These are phyloP conservation scores for Ettlia oleoabundans DNA, from an alignment of 139 green algal genomes.

Conservation along the genomic window DNA sequence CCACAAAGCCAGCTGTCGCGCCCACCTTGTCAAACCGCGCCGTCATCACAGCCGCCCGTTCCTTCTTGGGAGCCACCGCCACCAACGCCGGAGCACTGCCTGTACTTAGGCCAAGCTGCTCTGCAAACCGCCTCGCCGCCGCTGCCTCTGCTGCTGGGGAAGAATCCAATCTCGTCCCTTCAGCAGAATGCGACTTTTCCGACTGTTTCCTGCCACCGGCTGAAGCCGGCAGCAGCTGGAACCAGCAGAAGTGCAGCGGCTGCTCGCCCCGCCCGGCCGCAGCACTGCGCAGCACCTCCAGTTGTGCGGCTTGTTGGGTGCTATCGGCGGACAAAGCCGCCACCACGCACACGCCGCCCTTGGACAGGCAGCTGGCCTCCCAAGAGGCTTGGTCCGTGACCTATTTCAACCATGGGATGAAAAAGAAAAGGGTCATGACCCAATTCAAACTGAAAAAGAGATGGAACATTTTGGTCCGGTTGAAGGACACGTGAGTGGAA, in stretches of 20 bases:
- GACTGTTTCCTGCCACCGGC: background rate
- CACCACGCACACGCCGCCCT: conserved; percentile 51
- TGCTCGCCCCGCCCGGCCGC: conserved; percentile 8
- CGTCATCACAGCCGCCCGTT: conserved; percentile 45
- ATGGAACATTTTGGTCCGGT: too few species aligned
- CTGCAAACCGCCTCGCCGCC: background rate
- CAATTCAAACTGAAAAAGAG: too few species aligned
- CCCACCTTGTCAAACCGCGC: conserved; percentile 10
- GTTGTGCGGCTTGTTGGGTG: background rate
- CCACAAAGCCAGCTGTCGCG: background rate
- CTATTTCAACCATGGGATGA: conserved; percentile 11
- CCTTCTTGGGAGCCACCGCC: conserved; percentile 41
- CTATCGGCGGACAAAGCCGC: conserved; percentile 31
- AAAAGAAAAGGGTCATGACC: too few species aligned
- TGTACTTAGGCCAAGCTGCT: conserved; percentile 28
- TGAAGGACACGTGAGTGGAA: too few species aligned
- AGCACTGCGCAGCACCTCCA: background rate
- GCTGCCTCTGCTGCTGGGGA: background rate
- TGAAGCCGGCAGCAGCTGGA: background rate
- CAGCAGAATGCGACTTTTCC: too few species aligned
- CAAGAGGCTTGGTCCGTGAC: conserved; percentile 24
- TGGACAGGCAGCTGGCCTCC: conserved; percentile 31
- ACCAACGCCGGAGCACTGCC: conserved; percentile 45
- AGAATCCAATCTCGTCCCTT: too few species aligned
- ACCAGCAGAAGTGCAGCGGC: conserved; percentile 35